phyloP scores from a whole-genome alignment of 306 rosid species.

The Erythrophleum fordii region DNA sequence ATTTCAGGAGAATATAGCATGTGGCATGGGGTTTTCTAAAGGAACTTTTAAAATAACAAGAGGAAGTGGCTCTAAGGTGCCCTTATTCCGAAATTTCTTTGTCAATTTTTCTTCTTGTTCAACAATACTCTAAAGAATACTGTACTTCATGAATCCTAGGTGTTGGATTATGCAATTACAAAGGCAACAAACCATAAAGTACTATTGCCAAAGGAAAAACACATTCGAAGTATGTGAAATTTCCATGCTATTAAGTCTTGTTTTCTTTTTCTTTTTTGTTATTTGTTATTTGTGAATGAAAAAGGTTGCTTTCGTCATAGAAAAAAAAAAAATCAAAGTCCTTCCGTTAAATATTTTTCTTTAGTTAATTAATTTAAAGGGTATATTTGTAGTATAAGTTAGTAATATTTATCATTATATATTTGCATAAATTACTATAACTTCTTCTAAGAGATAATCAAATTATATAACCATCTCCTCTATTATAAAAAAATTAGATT shows the following conservation, averaged over 20 bases:
- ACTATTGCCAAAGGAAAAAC: conserved; percentile 82
- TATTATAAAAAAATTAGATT: too few relatives aligned
- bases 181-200: conserved; percentile 75
- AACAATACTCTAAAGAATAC: neutral
- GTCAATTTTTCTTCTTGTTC: neutral
- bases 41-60: conserved; percentile 62
- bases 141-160: conserved; percentile 53
- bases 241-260: neutral
- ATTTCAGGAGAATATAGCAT: conserved; percentile 53
- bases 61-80: conserved; percentile 73
- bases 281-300: too few relatives aligned
- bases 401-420: too few relatives aligned
- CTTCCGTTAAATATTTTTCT: too few relatives aligned
- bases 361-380: too few relatives aligned
- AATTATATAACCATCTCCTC: too few relatives aligned
- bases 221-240: conserved; percentile 62
- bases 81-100: conserved; percentile 11
- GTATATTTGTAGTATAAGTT: too few relatives aligned
- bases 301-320: too few relatives aligned
- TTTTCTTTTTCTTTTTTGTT: neutral
- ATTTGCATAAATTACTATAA: too few relatives aligned
- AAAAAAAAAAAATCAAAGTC: too few relatives aligned
- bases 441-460: too few relatives aligned
- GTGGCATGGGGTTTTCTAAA: conserved; percentile 45
- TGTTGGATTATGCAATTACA: conserved; percentile 73